Percentiles rank a stretch among this genome's conserved stretches.
Evolutionary conservation across 257 asterid species (phyloP).

Genomic region (Solanum appendiculatum): DNA sequence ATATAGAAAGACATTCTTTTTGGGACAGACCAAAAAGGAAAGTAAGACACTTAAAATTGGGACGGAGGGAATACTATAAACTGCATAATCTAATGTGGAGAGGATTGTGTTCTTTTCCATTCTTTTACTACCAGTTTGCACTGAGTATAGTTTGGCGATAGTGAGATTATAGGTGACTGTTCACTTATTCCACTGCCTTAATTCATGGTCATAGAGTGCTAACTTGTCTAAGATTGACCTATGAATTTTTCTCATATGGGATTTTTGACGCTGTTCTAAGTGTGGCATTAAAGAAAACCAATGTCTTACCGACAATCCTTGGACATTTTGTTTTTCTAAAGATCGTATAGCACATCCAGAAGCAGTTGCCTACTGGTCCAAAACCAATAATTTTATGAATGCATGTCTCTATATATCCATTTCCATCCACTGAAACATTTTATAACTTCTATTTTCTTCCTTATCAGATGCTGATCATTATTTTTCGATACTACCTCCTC

Average conservation of each 20-base stretch:
- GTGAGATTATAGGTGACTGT: background rate
- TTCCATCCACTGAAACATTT: background rate
- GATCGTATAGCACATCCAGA: background rate
- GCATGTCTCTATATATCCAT: background rate
- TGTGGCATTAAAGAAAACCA: constrained; percentile 23
- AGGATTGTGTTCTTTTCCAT: background rate
- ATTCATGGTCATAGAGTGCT: background rate
- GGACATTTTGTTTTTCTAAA: background rate
- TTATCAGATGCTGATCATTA: background rate
- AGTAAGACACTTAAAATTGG: background rate
- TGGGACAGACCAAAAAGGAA: background rate
- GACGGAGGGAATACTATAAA: background rate
- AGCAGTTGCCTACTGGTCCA: background rate
- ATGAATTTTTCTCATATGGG: constrained; percentile 14
- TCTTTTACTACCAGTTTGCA: background rate
- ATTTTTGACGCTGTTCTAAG: constrained; percentile 13
- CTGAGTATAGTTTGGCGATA: background rate
- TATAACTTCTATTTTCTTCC: background rate
- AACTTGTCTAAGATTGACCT: background rate
- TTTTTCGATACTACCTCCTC: background rate
- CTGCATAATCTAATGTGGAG: background rate
- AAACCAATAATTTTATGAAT: background rate
- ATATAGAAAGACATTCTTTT: background rate
- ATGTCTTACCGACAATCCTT: background rate
- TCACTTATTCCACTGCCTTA: constrained; percentile 5